phyloP scores from a whole-genome alignment of 805 yeast genomes.

The Lachancea cidri region DNA sequence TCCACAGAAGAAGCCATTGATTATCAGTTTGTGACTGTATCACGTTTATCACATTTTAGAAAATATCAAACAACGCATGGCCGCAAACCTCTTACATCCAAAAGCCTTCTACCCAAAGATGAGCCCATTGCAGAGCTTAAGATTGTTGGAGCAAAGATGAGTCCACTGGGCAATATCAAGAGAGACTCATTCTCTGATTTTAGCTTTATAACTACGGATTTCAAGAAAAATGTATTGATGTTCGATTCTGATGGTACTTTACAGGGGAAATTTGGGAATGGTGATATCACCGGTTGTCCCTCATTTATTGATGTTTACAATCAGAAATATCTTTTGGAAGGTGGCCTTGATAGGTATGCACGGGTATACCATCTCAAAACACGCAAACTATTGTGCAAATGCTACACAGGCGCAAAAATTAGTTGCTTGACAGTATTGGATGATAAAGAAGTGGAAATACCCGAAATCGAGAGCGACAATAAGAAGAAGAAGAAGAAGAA shows the following conservation, averaged over 20 bases:
- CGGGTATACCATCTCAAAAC: constrained; percentile 64
- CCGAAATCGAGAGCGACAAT: constrained; percentile 21
- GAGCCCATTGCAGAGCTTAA: constrained; percentile 25
- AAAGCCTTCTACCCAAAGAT: constrained; percentile 25
- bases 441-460: constrained; percentile 35
- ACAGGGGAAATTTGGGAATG: constrained; percentile 70
- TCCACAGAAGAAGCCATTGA: constrained; percentile 25
- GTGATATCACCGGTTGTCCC: constrained; percentile 60
- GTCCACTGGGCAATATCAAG: constrained; percentile 21
- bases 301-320: constrained; percentile 20
- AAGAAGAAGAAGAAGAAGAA: constrained; percentile 37
- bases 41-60: constrained; percentile 54
- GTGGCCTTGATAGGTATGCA: constrained; percentile 84
- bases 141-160: constrained; percentile 10
- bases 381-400: constrained; percentile 59
- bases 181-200: constrained; percentile 21
- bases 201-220: constrained; percentile 65
- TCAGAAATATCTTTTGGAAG: constrained; percentile 54
- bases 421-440: constrained; percentile 21
- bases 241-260: constrained; percentile 49
- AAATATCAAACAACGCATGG: constrained; percentile 65
- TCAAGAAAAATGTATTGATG: constrained; percentile 58
- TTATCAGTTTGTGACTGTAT: constrained; percentile 54
- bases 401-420: constrained; percentile 71
- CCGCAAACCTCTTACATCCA: constrained; percentile 53